A percentile compares a stretch with the other conserved stretches of the same genome.
These are phyloP conservation scores for Ophiosphaerella korrae DNA, from an alignment of 2,329 filamentous ascomycete species.

Conservation along the genomic window DNA sequence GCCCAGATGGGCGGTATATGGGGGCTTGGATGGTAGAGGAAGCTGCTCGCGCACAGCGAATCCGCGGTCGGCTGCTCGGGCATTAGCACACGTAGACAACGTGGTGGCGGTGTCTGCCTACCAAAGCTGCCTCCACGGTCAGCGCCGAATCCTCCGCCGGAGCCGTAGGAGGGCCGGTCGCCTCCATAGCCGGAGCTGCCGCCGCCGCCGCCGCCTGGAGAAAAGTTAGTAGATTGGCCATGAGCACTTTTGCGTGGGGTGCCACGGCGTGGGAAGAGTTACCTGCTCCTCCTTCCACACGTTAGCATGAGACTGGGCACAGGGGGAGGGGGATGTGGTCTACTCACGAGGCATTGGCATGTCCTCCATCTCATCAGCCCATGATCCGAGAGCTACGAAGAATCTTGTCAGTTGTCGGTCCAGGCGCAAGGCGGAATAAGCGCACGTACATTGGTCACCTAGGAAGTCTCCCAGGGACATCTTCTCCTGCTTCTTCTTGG, in stretches of 20 bases:
- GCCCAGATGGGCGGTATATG: conserved; percentile 93
- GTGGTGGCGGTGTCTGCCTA: conserved; percentile 25
- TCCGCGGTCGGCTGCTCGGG: conserved; percentile 34
- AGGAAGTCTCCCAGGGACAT: conserved; percentile 98
- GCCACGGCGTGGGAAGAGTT: conserved; percentile 18
- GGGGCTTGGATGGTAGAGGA: conserved; percentile 88
- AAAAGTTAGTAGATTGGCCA: conserved; percentile 22
- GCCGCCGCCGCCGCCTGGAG: conserved; percentile 46
- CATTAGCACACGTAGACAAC: conserved; percentile 18
- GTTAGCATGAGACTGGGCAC: conserved; percentile 23
- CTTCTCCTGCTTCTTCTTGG: conserved; percentile 92
- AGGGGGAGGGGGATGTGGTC: conserved; percentile 18
- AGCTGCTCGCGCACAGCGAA: conserved; percentile 69
- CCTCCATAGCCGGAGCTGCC: conserved; percentile 52
- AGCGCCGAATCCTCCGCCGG: conserved; percentile 45
- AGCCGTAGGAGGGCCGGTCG: conserved; percentile 56
- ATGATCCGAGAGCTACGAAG: conserved; percentile 75
- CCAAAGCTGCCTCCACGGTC: conserved; percentile 47
- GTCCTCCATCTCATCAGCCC: conserved; percentile 99
- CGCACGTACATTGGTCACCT: conserved; percentile 78
- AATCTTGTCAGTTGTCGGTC: conserved; percentile 30
- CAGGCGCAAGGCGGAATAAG: conserved; percentile 24
- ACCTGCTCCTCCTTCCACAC: conserved; percentile 33
- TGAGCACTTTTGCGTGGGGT: conserved; percentile 1
- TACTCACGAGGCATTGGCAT: conserved; percentile 72